Evolutionary conservation across 371 early-diverging fungal species (phyloP), one percentile per base, ranked within the genome.

Genomic region (Haplosporangium sp.): DNA sequence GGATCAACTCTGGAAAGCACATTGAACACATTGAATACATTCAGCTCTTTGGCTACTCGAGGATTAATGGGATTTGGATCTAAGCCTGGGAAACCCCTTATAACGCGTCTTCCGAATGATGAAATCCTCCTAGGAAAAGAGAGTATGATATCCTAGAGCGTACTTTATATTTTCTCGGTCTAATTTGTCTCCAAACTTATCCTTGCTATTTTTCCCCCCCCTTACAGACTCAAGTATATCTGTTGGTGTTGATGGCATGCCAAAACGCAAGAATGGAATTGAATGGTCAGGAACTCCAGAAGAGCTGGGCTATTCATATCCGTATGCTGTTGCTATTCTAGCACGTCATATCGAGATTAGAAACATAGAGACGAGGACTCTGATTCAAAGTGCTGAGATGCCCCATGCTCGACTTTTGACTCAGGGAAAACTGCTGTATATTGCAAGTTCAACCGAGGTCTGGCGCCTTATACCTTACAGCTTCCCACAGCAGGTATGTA

Each of bases 381-480:
- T 95, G 11, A 94, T 98, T 4, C 97, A 97, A 82, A 88, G 88
- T 39, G 87, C 94, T 15, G 92, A 91, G 15, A 75, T 95, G 40
- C 77, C 90, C 3, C 86, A 88, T 39, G 88, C 91, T 9, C 82
- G 86, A 20, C 84, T 92, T 48, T 83, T 94, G 45, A 87, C 89
- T 48, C 88, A 92, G 77, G 90, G 94, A 65, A 88, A 92, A 70
- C 87, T 93, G 9, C 89, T 96, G 34, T 94, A 93, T 76, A 91
- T 96, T 20, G 91, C 96, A 5, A 96, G 94, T 60, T 67, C 77
- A 8, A 88, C 87, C 20, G 92, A 92, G 44, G 90, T 96, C 3
- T 97, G 96, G 94, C 90, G 96, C 35, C 87, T 97, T 8, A 88
- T 95, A 11, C 95, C 96, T 0, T 86, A 89, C 56, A 96, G 95